Conservation (phyloP, 768 basidiomycete genomes). For the Lactifluus volemus region DNA sequence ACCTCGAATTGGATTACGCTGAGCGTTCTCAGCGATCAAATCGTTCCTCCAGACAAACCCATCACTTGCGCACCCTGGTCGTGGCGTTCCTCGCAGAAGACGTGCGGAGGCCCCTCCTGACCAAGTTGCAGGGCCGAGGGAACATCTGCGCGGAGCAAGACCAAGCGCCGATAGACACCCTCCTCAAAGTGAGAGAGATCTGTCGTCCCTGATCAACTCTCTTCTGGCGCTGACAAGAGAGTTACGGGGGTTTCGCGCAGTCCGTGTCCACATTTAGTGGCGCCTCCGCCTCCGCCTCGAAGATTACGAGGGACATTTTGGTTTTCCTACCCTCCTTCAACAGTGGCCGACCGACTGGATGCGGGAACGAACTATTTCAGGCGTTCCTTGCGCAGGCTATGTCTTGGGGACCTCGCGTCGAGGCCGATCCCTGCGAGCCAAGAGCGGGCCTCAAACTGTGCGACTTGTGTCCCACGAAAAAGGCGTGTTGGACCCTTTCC, state of each 20-base stretch:
- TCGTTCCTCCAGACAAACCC: slow-evolving; percentile 41
- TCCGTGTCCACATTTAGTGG: slow-evolving; percentile 38
- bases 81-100: slow-evolving; percentile 50
- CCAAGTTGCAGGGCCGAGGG: slow-evolving; percentile 34
- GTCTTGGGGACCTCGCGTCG: slow-evolving; percentile 22
- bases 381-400: slow-evolving; percentile 32
- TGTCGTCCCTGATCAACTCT: no score
- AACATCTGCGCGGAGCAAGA: slow-evolving; percentile 40
- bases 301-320: slow-evolving; percentile 48
- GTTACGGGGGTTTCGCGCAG: slow-evolving; percentile 26
- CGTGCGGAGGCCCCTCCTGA: slow-evolving; percentile 38
- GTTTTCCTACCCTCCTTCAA: slow-evolving; percentile 39
- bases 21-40: slow-evolving; percentile 61
- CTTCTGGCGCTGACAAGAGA: background rate
- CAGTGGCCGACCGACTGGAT: slow-evolving; percentile 25
- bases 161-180: slow-evolving; percentile 36
- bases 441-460: slow-evolving; percentile 38
- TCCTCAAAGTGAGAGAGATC: slow-evolving; percentile 38
- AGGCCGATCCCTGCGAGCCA: slow-evolving; percentile 28
- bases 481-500: slow-evolving; percentile 34
- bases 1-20: slow-evolving; percentile 52
- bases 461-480: slow-evolving; percentile 34
- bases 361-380: slow-evolving; percentile 34
- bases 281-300: slow-evolving; percentile 34
- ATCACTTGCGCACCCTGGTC: no score